Evolutionary conservation across 768 basidiomycete genomes (phyloP).

Genomic region (Boletus eberwhitei): DNA sequence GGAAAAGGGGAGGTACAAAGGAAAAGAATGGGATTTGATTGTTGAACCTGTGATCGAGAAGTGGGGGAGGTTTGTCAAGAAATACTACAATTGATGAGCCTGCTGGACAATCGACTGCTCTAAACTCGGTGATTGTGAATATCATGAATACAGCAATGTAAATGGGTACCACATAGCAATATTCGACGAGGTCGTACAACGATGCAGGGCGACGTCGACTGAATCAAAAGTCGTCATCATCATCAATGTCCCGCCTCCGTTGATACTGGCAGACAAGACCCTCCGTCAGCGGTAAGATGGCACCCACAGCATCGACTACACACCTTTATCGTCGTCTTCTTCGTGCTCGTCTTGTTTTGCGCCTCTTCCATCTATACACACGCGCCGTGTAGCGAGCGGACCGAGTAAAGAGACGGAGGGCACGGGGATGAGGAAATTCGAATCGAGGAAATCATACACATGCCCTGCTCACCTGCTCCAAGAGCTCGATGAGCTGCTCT

Average conservation of each 20-base stretch:
- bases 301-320: not conserved
- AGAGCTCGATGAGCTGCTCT: constrained; percentile 75
- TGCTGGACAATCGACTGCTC: not conserved
- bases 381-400: constrained; percentile 2
- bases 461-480: constrained; percentile 65
- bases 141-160: constrained; percentile 1
- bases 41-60: constrained; percentile 74
- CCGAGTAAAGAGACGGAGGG: not conserved
- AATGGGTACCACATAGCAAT: not conserved
- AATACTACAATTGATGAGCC: constrained; percentile 27
- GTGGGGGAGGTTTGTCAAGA: constrained; percentile 66
- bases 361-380: constrained; percentile 52
- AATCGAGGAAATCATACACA: not conserved
- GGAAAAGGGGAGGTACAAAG: constrained; percentile 48
- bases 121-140: not conserved
- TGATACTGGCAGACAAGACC: constrained; percentile 44
- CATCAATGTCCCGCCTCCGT: constrained; percentile 62
- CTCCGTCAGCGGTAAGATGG: constrained; percentile 1
- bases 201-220: not conserved
- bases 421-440: not conserved
- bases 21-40: constrained; percentile 70
- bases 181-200: not conserved
- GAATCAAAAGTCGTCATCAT: constrained; percentile 55
- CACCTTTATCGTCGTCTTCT: constrained; percentile 62
- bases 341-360: constrained; percentile 44